Evolutionary conservation across 306 rosid species (phyloP).

Genomic region (Dryas octopetala): DNA sequence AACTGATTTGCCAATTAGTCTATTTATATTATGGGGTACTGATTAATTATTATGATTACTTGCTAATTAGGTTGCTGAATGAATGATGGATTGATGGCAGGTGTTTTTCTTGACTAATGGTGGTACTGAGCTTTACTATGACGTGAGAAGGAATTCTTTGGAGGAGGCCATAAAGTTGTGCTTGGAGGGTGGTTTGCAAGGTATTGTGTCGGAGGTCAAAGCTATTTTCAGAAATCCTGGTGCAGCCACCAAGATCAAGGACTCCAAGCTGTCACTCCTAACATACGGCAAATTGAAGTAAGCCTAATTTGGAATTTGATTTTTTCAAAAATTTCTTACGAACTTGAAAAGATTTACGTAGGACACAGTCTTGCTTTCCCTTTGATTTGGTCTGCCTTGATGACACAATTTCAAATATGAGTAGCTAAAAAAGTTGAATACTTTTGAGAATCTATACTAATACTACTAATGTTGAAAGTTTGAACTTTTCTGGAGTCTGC

Average conservation of each 20-base stretch:
- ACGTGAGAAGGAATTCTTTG: constrained; percentile 79
- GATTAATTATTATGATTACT: neutral
- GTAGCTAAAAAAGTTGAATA: neutral
- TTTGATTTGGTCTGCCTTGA: no score
- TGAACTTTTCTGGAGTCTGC: neutral
- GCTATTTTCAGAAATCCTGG: constrained; percentile 76
- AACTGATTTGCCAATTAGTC: no score
- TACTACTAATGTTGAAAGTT: no score
- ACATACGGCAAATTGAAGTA: constrained; percentile 85
- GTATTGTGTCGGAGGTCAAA: constrained; percentile 82
- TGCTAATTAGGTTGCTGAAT: neutral
- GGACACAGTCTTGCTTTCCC: no score
- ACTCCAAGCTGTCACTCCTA: constrained; percentile 72
- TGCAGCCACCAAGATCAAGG: constrained; percentile 63
- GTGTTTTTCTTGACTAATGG: constrained; percentile 93
- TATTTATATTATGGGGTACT: neutral
- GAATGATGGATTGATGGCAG: constrained; percentile 34
- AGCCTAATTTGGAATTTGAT: constrained; percentile 1
- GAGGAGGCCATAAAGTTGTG: constrained; percentile 89
- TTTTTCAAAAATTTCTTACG: neutral
- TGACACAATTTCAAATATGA: neutral
- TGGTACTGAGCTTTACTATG: constrained; percentile 66
- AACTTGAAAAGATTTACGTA: no score
- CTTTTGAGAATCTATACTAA: no score
- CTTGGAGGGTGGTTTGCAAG: constrained; percentile 77